Conservation (phyloP, 2,329 filamentous ascomycete species). For the Cytospora chrysosperma region DNA sequence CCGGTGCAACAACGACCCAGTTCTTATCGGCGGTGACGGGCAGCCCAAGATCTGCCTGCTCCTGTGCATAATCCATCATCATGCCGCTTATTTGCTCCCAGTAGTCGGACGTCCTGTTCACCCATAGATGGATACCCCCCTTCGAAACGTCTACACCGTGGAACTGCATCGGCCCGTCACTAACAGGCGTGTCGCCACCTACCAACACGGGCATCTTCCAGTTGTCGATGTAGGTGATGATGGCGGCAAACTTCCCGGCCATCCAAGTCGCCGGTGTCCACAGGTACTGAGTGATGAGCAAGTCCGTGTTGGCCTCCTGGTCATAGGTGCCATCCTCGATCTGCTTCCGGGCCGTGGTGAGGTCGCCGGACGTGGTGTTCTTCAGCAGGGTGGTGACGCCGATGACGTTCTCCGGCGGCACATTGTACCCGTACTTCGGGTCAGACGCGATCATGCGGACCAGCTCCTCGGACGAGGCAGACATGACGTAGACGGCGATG, state of each 20-base stretch:
- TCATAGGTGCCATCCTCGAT: slow-evolving; percentile 39
- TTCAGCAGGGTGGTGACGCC: slow-evolving; percentile 41
- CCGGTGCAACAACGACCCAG: slow-evolving; percentile 43
- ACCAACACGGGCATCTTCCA: slow-evolving; percentile 44
- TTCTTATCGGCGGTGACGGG: slow-evolving; percentile 45
- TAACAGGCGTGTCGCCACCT: slow-evolving; percentile 43
- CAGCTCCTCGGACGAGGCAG: slow-evolving; percentile 43
- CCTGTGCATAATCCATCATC: slow-evolving; percentile 36
- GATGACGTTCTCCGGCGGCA: slow-evolving; percentile 44
- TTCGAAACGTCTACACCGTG: slow-evolving; percentile 43
- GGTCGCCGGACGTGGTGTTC: slow-evolving; percentile 30
- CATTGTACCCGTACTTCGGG: slow-evolving; percentile 46
- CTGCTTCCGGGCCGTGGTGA: slow-evolving; percentile 41
- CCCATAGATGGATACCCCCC: slow-evolving; percentile 43
- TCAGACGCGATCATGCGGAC: slow-evolving; percentile 47
- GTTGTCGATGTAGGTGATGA: slow-evolving; percentile 42
- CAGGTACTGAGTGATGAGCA: slow-evolving; percentile 41
- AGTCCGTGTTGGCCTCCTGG: slow-evolving; percentile 38
- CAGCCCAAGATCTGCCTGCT: slow-evolving; percentile 36
- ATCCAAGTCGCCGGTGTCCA: slow-evolving; percentile 45
- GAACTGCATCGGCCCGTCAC: slow-evolving; percentile 45
- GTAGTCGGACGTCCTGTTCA: slow-evolving; percentile 39
- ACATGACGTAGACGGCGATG: slow-evolving; percentile 45
- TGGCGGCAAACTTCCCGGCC: slow-evolving; percentile 44
- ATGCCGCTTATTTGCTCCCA: slow-evolving; percentile 38